Base-by-base conservation (phyloP, 176 grass and related monocot species). In the Triticum turgidum region DNA sequence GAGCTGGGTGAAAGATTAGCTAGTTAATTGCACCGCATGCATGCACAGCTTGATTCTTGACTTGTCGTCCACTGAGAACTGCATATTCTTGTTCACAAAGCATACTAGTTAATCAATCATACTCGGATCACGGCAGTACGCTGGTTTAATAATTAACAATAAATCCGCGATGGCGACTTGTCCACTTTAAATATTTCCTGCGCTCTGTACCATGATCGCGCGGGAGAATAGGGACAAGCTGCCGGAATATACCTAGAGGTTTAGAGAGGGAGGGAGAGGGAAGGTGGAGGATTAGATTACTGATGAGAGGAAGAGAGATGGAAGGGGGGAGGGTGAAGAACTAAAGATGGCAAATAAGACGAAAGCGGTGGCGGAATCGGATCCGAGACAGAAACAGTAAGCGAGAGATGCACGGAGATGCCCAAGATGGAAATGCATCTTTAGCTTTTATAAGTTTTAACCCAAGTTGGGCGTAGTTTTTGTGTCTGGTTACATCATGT, bases 361-460 rank as follows among this genome's bases (percentile, higher is more conserved):
- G 11, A 73, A 78, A 59, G 59, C 21, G 59, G 10, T 65, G 66
- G 29, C 27, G 27, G 85, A 38, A 84, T 80, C 29, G 69, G 69
- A 38, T 34, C 15, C n/a, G 9, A 27, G 45, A 12, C n/a, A 84
- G 61, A 91, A 87, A 14, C 5, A 18, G 89, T 22, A 87, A 84
- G 68, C 25, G 37, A 11, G 81, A 51, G 59, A n/a, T 20, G 30
- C 20, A 45, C 13, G 34, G 38, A 52, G 67, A 49, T 91, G 76
- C 85, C 21, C 49, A 14, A 45, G 45, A 61, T 51, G 69, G 85
- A 63, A 90, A 62, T 45, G 18, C 54, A 2, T 58, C 18, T 56
- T 18, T 58, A 58, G 54, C 6, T 58, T 58, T 58, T 56, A 1
- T 56, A 7, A 6, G 17, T 20, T 56, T 87, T 84, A 80, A 21